Evolutionary conservation across 1,139 yeast species (phyloP).

Genomic region (Yamadazyma oceani): DNA sequence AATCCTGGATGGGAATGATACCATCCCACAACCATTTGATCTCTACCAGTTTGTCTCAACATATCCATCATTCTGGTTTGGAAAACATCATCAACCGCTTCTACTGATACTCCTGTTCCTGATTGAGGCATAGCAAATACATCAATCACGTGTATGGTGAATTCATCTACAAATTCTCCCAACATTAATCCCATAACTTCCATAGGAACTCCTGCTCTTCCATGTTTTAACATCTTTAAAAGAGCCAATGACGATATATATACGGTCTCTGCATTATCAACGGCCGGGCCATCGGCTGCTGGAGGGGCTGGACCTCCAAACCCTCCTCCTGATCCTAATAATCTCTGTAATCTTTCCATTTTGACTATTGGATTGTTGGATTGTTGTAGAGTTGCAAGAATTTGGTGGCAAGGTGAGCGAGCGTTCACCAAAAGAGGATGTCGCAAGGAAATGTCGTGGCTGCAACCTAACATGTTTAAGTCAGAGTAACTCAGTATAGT

Average conservation of each 20-base stretch:
- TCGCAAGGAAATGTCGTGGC: no score
- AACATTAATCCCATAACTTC: slow-evolving; percentile 99
- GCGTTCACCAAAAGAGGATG: no score
- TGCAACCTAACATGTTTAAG: no score
- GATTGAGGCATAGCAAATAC: slow-evolving; percentile 99
- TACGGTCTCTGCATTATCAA: slow-evolving; percentile 95
- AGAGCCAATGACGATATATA: slow-evolving; percentile 94
- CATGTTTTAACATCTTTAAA: slow-evolving; percentile 95
- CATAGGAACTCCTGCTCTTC: slow-evolving; percentile 99
- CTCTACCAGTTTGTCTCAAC: slow-evolving; percentile 97
- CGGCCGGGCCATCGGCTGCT: slow-evolving; percentile 71
- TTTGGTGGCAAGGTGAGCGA: slow-evolving; percentile 3
- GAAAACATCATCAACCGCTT: slow-evolving; percentile 98
- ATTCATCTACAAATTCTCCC: slow-evolving; percentile 97
- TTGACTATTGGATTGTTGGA: neutral
- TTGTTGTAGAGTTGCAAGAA: neutral
- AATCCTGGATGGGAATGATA: slow-evolving; percentile 99
- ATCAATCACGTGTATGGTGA: slow-evolving; percentile 94
- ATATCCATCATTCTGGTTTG: slow-evolving; percentile 99
- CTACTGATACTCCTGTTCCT: slow-evolving; percentile 98
- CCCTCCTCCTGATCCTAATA: slow-evolving; percentile 62
- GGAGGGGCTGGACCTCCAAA: slow-evolving; percentile 51
- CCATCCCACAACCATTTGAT: slow-evolving; percentile 99
- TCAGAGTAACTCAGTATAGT: no score
- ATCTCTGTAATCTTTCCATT: slow-evolving; percentile 78